Conservation (phyloP, 2,329 filamentous ascomycete genomes). For the Exophiala spinifera region DNA sequence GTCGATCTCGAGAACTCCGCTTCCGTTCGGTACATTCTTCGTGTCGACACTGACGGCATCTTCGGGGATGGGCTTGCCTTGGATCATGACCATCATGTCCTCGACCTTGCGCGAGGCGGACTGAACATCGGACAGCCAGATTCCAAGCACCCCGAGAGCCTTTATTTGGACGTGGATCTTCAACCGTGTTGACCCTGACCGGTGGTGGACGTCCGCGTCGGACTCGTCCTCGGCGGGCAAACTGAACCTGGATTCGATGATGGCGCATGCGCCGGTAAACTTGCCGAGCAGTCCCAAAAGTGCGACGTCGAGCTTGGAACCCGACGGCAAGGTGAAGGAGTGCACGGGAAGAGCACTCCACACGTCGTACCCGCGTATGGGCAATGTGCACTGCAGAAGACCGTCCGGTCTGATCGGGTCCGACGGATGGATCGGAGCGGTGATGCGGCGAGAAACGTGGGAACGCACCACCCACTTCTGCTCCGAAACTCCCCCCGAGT, state of each 20-base stretch:
- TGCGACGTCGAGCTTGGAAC: slow-evolving; percentile 49
- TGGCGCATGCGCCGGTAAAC: slow-evolving; percentile 82
- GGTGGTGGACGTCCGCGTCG: slow-evolving; percentile 7
- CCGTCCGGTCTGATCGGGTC: slow-evolving; percentile 36
- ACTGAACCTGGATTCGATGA: slow-evolving; percentile 61
- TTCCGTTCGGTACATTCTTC: slow-evolving; percentile 22
- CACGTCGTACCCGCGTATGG: slow-evolving; percentile 71
- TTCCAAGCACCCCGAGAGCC: slow-evolving; percentile 66
- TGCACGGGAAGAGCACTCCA: slow-evolving; percentile 69
- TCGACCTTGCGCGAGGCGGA: slow-evolving; percentile 48
- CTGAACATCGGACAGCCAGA: slow-evolving; percentile 65
- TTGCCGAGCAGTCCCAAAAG: slow-evolving; percentile 78
- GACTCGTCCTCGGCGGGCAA: slow-evolving; percentile 53
- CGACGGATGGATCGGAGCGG: slow-evolving; percentile 47
- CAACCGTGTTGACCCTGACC: slow-evolving; percentile 42
- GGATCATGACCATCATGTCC: slow-evolving; percentile 69
- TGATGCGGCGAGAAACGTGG: slow-evolving; percentile 65
- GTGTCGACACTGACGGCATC: slow-evolving; percentile 57
- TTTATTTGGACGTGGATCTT: slow-evolving; percentile 69
- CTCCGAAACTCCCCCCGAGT: slow-evolving; percentile 35
- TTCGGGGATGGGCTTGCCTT: slow-evolving; percentile 65
- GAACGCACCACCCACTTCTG: slow-evolving; percentile 68
- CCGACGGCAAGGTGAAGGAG: slow-evolving; percentile 56
- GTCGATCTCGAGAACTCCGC: slow-evolving; percentile 69
- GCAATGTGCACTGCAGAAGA: slow-evolving; percentile 62